A percentile compares a stretch with the other conserved stretches of the same genome.
These are phyloP conservation scores for Meripilus lineatus DNA, from an alignment of 1,284 basidiomycete genomes.

Conservation along the genomic window DNA sequence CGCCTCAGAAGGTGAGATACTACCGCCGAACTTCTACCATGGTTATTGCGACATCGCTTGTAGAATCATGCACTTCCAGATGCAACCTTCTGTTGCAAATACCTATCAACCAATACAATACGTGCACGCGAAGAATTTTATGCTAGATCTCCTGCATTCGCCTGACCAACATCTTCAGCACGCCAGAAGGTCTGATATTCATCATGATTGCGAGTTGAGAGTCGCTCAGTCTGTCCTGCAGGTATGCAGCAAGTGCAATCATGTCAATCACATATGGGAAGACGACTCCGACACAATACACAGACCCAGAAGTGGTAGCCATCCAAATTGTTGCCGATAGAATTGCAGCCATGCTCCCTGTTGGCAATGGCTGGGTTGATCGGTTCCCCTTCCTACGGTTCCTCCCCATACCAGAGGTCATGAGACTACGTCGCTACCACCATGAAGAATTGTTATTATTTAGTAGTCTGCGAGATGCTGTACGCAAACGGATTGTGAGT, in stretches of 20 bases:
- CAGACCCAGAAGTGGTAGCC: slow-evolving; percentile 51
- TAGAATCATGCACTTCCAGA: slow-evolving; percentile 45
- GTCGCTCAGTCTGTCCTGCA: too few relatives aligned
- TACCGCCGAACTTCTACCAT: neutral
- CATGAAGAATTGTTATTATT: slow-evolving; percentile 54
- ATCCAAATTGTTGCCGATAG: slow-evolving; percentile 41
- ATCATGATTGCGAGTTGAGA: too few relatives aligned
- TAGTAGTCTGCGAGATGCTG: slow-evolving; percentile 40
- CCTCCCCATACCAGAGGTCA: slow-evolving; percentile 50
- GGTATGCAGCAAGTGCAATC: slow-evolving; percentile 60
- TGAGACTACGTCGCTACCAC: slow-evolving; percentile 46
- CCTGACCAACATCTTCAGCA: slow-evolving; percentile 50
- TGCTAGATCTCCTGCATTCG: slow-evolving; percentile 46
- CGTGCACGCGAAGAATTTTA: slow-evolving; percentile 40
- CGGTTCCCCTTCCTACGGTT: slow-evolving; percentile 48
- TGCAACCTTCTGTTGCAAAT: slow-evolving; percentile 43
- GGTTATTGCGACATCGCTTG: neutral
- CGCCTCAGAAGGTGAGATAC: slow-evolving; percentile 21
- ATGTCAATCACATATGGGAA: slow-evolving; percentile 66
- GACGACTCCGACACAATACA: slow-evolving; percentile 38
- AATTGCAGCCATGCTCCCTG: slow-evolving; percentile 45
- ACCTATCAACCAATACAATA: slow-evolving; percentile 45
- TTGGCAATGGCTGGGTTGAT: slow-evolving; percentile 57
- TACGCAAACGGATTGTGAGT: slow-evolving; percentile 41
- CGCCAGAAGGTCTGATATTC: slow-evolving; percentile 46